Evolutionary conservation across 78 protist genomes (phyloP).

Genomic region (Dictyostelium firmibasis): DNA sequence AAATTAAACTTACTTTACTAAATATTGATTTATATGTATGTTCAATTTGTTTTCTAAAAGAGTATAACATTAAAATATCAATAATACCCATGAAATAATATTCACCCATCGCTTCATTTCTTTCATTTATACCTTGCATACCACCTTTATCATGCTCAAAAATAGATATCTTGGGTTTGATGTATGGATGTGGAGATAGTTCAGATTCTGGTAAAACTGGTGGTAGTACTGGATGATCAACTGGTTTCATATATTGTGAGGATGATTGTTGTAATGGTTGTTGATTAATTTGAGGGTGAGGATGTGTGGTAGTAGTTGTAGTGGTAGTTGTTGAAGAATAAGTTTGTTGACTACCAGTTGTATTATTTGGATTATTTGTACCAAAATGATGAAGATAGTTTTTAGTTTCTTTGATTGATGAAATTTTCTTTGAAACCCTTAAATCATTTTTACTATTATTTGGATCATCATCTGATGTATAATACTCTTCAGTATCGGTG

Average conservation of each 20-base stretch:
- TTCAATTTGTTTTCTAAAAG: slow-evolving; percentile 88
- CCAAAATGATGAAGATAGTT: slow-evolving; percentile 6
- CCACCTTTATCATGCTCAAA: slow-evolving; percentile 85
- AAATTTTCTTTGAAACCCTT: slow-evolving; percentile 13
- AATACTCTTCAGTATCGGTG: not conserved
- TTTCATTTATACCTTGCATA: slow-evolving; percentile 74
- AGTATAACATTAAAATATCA: slow-evolving; percentile 89
- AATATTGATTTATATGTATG: slow-evolving; percentile 81
- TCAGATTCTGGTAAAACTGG: slow-evolving; percentile 20
- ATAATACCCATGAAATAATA: slow-evolving; percentile 90
- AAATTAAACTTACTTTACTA: slow-evolving; percentile 22
- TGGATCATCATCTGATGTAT: not conserved
- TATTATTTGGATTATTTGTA: not conserved
- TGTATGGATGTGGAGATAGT: not conserved
- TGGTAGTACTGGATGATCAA: slow-evolving; percentile 4
- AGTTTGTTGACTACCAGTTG: not conserved
- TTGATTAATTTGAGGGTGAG: not conserved
- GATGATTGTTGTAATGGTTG: not conserved
- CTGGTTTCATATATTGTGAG: slow-evolving; percentile 40
- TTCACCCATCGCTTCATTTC: slow-evolving; percentile 26
- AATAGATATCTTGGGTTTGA: slow-evolving; percentile 67
- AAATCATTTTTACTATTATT: not conserved
- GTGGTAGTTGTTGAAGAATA: not conserved
- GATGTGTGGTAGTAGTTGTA: not conserved
- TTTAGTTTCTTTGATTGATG: slow-evolving; percentile 62